Conservation (phyloP, 768 basidiomycete genomes). For the Suillus spraguei region DNA sequence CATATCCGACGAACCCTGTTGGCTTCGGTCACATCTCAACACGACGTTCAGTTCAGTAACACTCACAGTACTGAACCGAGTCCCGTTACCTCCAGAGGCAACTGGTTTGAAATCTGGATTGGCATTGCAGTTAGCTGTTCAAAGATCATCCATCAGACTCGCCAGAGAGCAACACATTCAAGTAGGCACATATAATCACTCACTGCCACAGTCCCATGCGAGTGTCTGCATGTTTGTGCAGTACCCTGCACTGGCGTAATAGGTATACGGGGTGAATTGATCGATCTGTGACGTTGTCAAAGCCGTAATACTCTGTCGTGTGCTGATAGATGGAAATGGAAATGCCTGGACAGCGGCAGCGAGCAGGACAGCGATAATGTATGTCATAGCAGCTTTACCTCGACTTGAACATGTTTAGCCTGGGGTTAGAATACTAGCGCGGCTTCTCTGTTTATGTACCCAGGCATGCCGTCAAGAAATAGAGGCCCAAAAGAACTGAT, state of each 20-base stretch:
- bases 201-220: conserved; percentile 59
- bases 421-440: background rate
- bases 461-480: background rate
- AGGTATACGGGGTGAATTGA: conserved; percentile 48
- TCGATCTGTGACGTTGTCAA: conserved; percentile 44
- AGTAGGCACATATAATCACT: conserved; percentile 17
- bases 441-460: background rate
- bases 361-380: conserved; percentile 16
- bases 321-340: conserved; percentile 30
- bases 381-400: conserved; percentile 18
- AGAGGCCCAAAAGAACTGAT: background rate
- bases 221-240: conserved; percentile 45
- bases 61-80: conserved; percentile 44
- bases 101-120: conserved; percentile 50
- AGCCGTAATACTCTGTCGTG: conserved; percentile 41
- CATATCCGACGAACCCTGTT: conserved; percentile 58
- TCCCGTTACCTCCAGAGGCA: conserved; percentile 51
- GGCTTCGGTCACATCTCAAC: background rate
- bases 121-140: conserved; percentile 46
- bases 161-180: background rate
- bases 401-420: background rate
- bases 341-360: conserved; percentile 18
- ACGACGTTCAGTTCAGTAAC: background rate
- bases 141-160: conserved; percentile 1
- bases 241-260: conserved; percentile 53